Evolutionary conservation across 163 green algal species (phyloP).

Genomic region (Scenedesmus sp.): DNA sequence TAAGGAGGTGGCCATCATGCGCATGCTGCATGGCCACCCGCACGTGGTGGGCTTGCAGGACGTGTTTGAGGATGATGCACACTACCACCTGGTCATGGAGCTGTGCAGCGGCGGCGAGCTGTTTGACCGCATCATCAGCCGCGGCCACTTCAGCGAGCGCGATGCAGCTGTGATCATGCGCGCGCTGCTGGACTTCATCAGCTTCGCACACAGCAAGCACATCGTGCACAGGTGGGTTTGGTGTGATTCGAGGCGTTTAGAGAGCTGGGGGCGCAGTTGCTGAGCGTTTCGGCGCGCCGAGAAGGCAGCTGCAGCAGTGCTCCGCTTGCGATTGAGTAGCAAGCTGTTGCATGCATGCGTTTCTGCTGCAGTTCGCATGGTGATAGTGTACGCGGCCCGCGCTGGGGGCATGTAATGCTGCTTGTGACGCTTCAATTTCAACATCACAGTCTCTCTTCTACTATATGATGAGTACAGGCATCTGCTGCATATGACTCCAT

Average conservation of each 20-base stretch:
- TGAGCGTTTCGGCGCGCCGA: background rate
- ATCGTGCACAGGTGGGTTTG: conserved; percentile 72
- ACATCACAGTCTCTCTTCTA: no score
- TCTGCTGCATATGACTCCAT: background rate
- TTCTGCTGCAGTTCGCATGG: no score
- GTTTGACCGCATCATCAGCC: conserved; percentile 71
- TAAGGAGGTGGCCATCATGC: conserved; percentile 81
- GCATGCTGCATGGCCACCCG: conserved; percentile 71
- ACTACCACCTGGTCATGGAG: conserved; percentile 89
- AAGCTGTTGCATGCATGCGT: no score
- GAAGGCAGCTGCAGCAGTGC: no score
- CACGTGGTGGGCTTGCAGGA: conserved; percentile 82
- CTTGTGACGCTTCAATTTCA: no score
- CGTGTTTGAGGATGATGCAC: conserved; percentile 78
- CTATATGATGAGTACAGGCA: no score
- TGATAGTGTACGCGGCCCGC: no score
- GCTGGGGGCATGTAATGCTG: no score
- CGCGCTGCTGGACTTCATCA: conserved; percentile 74
- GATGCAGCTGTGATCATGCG: conserved; percentile 78
- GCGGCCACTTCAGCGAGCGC: conserved; percentile 76
- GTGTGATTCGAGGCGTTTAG: background rate
- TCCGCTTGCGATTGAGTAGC: no score
- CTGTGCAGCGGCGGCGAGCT: conserved; percentile 69
- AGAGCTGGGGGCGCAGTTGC: background rate
- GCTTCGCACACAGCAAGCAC: conserved; percentile 71